Percentiles rank a stretch among this genome's conserved stretches.
These are phyloP conservation scores for Prunus dulcis DNA, from an alignment of 306 rosid genomes.

Conservation along the genomic window DNA sequence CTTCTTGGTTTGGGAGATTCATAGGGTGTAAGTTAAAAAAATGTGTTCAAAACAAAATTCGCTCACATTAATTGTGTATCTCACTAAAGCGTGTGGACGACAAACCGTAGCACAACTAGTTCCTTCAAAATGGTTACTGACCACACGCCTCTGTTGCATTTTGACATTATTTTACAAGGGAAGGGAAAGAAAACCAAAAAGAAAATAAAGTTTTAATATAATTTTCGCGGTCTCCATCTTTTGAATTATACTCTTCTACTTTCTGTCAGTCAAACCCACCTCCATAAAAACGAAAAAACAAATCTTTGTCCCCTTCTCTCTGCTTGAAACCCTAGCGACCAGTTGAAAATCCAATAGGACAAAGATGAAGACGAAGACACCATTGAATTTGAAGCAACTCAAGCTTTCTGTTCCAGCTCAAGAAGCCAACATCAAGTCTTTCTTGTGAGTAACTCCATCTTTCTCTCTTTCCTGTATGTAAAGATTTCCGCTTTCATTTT, in stretches of 20 bases:
- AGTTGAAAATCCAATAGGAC: neutral
- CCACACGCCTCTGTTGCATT: neutral
- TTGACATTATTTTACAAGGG: neutral
- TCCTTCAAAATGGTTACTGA: neutral
- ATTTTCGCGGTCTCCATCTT: constrained; percentile 43
- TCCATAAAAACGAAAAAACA: neutral
- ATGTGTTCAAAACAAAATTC: too few species aligned
- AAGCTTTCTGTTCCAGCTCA: constrained; percentile 89
- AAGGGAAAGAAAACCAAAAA: neutral
- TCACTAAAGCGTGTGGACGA: too few species aligned
- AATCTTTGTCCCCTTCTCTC: constrained; percentile 13
- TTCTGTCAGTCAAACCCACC: constrained; percentile 12
- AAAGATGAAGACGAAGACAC: constrained; percentile 77
- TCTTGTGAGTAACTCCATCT: constrained; percentile 48
- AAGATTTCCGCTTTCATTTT: constrained; percentile 16
- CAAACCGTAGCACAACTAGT: too few species aligned
- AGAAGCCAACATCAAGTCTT: constrained; percentile 68
- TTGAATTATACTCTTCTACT: constrained; percentile 36
- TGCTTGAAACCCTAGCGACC: constrained; percentile 12
- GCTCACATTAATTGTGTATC: too few species aligned
- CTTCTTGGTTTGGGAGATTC: too few species aligned
- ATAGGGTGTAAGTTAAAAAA: too few species aligned
- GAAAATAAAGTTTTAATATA: neutral
- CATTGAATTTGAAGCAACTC: constrained; percentile 85
- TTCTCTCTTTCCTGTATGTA: neutral